These are phyloP conservation scores for Colletotrichum horii DNA, from an alignment of 2,329 filamentous ascomycete species.

Conservation along the genomic window DNA sequence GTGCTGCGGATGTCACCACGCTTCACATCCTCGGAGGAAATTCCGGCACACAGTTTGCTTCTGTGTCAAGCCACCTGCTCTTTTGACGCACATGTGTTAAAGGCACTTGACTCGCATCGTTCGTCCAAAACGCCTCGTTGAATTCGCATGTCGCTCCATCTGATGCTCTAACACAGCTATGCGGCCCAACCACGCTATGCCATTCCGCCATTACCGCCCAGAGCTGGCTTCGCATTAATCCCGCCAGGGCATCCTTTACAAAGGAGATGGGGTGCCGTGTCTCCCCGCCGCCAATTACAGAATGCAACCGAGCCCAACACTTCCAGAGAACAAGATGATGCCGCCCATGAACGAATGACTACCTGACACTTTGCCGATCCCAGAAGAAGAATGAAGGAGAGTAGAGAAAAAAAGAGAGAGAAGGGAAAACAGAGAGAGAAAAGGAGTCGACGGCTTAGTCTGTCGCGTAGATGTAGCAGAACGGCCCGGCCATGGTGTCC, in stretches of 20 bases:
- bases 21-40: background rate
- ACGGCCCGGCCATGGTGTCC: constrained; percentile 43
- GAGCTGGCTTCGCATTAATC: background rate
- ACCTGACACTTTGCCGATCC: background rate
- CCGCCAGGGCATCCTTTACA: background rate
- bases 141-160: background rate
- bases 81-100: too few relatives aligned
- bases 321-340: background rate
- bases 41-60: background rate
- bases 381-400: background rate
- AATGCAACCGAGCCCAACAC: background rate
- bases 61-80: background rate
- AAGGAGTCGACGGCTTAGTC: background rate
- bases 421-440: background rate
- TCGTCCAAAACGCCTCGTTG: background rate
- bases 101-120: background rate
- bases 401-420: rapidly evolving
- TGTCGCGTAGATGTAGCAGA: constrained; percentile 47
- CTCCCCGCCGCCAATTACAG: background rate
- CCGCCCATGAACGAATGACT: background rate
- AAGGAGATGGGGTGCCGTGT: background rate
- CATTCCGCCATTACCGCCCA: background rate
- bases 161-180: background rate
- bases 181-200: background rate
- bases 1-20: background rate